Percentiles rank a stretch among this genome's conserved stretches.
Conservation (phyloP, 352 stramenopile genomes). For the Globisporangium apiculatum region DNA sequence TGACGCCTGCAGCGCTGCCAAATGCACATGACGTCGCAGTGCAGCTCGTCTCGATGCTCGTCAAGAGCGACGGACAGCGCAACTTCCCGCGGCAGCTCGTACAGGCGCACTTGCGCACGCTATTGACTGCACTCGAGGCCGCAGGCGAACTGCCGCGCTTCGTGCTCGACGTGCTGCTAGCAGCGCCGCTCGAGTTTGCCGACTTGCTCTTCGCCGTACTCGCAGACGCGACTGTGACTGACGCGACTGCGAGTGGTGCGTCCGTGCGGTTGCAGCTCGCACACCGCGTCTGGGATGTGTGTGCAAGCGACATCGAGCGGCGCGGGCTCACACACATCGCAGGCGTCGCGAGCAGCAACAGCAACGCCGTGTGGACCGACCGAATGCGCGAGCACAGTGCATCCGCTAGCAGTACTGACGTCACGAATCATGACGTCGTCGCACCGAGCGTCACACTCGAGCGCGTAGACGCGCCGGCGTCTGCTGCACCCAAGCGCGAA, state of each 20-base stretch:
- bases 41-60: constrained; percentile 55
- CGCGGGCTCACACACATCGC: constrained; percentile 18
- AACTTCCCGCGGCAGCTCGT: constrained; percentile 67
- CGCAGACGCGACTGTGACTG: constrained; percentile 4
- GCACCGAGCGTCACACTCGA: neutral
- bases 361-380: neutral
- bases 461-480: neutral
- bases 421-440: neutral
- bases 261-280: constrained; percentile 15
- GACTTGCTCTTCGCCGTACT: constrained; percentile 39
- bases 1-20: neutral
- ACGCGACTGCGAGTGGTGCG: neutral
- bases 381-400: neutral
- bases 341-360: neutral
- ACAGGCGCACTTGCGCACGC: constrained; percentile 42
- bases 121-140: neutral
- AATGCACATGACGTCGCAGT: constrained; percentile 27
- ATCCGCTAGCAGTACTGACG: neutral
- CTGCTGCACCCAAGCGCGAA: neutral
- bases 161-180: constrained; percentile 46
- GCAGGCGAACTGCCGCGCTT: constrained; percentile 19
- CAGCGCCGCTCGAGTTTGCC: constrained; percentile 44
- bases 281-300: constrained; percentile 26
- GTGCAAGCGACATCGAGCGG: constrained; percentile 24
- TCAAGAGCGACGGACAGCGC: constrained; percentile 36